Evolutionary conservation across 345 rosid genomes (phyloP), one percentile per base, ranked within the genome.

Genomic region (Eucalyptus urophylla): DNA sequence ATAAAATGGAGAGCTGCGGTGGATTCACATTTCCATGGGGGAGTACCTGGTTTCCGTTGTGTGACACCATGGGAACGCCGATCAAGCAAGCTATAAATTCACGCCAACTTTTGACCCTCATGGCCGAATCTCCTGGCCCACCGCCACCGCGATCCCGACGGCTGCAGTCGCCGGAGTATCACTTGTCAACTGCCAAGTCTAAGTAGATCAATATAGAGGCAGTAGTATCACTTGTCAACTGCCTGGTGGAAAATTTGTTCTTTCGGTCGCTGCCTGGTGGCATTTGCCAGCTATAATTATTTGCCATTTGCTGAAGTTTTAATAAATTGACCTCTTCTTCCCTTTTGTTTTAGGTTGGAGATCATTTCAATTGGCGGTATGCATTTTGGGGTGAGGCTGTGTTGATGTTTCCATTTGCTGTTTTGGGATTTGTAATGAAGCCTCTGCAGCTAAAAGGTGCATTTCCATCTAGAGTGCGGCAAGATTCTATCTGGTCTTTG

Each of bases 381-480:
- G 99, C 99, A 25, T 98, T 98, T 86, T 95, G 91, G 91, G 97
- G 97, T 8, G 99, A 97, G 92, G 97, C 99, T 87, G 89, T 96
- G 37, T 87, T 95, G 91, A 97, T 98, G 99, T 88, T 94, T 90
- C 95, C 97, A 89, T 98, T 98, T 67, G 99, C 94, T 90, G 83
- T 96, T 89, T 90, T 96, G 89, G 96, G 95, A 85, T 97, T 96
- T 89, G 88, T 93, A 47, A 95, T 94, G 94, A 96, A 96, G 90
- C 99, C 99, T 89, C 93, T 95, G 87, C 96, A 93, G 92, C 92
- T 96, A 86, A 96, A 95, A 98, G 99, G 99, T 98, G 91, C 88
- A 72, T 72, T 69, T 72, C 81, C 81, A 72, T 72, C 25, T 72
- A 72, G 13, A 72, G 45, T 72, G 14, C 14, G 1, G 86, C 88